Conservation (phyloP, 371 early-diverging fungal species). For the Mucor saturninus region DNA sequence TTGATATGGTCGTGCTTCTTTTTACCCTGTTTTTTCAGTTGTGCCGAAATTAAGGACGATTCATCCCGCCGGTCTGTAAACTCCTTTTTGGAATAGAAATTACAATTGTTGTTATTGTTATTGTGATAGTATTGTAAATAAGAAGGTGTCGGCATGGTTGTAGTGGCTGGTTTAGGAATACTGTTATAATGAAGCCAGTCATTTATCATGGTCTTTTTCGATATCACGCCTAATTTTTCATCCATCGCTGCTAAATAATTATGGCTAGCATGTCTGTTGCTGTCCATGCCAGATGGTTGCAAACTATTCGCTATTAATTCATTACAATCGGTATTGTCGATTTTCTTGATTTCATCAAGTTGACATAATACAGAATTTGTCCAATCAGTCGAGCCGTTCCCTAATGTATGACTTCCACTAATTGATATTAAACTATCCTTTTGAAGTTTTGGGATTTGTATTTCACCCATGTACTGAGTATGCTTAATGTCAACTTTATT, state of each 20-base stretch:
- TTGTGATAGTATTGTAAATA: slow-evolving; percentile 3
- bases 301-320: not conserved
- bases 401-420: not conserved
- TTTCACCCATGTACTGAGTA: not conserved
- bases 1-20: slow-evolving; percentile 12
- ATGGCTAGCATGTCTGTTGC: not conserved
- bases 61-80: not conserved
- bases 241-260: not conserved
- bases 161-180: slow-evolving; percentile 2
- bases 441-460: not conserved
- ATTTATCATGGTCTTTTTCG: slow-evolving; percentile 4
- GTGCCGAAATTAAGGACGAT: not conserved
- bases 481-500: slow-evolving; percentile 2
- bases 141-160: not conserved
- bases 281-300: slow-evolving; percentile 1
- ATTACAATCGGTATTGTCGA: not conserved
- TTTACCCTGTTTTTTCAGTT: slow-evolving; percentile 4
- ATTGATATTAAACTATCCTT: not conserved
- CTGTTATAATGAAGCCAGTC: slow-evolving; percentile 7
- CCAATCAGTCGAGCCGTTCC: not conserved
- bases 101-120: not conserved
- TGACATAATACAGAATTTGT: slow-evolving; percentile 93
- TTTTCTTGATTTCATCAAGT: slow-evolving; percentile 33
- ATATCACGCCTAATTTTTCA: not conserved
- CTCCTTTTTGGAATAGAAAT: not conserved